Base-by-base conservation (phyloP, 176 grass and related monocot species). In the Dendrocalamus sinicus region DNA sequence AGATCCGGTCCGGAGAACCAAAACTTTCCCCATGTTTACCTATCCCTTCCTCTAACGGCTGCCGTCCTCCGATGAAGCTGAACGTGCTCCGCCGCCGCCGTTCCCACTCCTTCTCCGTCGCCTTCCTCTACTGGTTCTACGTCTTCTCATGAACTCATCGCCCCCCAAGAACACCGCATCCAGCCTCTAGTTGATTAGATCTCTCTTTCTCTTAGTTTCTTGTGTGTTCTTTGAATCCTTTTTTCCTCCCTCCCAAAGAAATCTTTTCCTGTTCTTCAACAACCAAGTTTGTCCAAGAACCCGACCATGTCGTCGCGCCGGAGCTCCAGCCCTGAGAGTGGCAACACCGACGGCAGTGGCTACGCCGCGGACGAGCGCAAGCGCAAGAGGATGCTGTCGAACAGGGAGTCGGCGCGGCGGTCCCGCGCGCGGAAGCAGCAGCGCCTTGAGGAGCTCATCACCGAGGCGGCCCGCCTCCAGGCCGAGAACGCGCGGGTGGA, bases 121-220 rank as follows among this genome's bases (percentile, higher is more conserved):
- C 91, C 66, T 90, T 95, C 84, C 91, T 95, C 0, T 95, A 95
- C 93, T 95, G 91, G 91, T 95, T 88, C 75, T 95, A 95, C 84
- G 91, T 92, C 68, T 91, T 95, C 86, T 95, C 93, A 85, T 95
- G 89, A 95, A 89, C 84, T 43, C 43, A 4, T 82, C 64, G 88
- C 78, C 76, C 2, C 23, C 44, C 77, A 24, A 23, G 0, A 84
- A 74, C 74, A 0, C 81, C 69, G 58, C 22, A 48, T 51, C 70
- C 76, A 2, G 11, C 9, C n/a, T 76, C 55, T 77, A 67, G n/a
- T 45, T 62, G 60, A 61, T 76, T 81, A 73, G 75, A 73, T 78
- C 67, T 76, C 48, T 30, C 12, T 22, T 14, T 50, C 28, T 15
- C 41, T 22, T 17, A 59, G 14, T 6, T 73, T 85, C 8, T 83